Evolutionary conservation across 2,329 filamentous ascomycete genomes (phyloP).

Genomic region (Penicillium brevicompactum): DNA sequence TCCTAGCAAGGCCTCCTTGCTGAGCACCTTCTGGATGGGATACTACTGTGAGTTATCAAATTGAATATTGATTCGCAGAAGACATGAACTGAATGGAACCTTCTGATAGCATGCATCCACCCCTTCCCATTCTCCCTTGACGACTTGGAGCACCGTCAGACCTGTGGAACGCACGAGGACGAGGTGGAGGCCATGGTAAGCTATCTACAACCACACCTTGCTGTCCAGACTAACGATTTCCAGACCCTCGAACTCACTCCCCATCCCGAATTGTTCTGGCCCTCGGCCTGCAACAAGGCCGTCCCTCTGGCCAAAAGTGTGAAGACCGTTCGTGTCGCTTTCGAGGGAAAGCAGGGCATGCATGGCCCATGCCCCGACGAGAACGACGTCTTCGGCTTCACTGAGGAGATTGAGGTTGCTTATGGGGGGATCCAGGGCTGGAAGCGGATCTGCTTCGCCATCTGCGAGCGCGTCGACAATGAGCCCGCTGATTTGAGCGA

Average conservation of each 20-base stretch:
- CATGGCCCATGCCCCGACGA: constrained; percentile 9
- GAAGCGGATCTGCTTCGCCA: constrained; percentile 40
- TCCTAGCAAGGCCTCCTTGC: constrained; percentile 1
- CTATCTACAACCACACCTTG: not conserved
- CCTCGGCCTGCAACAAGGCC: constrained; percentile 23
- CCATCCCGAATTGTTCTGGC: constrained; percentile 29
- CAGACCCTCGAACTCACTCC: constrained; percentile 28
- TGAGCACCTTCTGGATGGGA: constrained; percentile 34
- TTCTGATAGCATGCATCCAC: constrained; percentile 38
- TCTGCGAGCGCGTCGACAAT: constrained; percentile 24
- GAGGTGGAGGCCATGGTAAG: constrained; percentile 30
- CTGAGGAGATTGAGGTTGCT: constrained; percentile 29
- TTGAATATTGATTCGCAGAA: not conserved
- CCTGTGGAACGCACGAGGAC: constrained; percentile 29
- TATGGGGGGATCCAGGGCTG: constrained; percentile 39
- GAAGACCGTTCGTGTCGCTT: constrained; percentile 19
- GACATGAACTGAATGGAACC: constrained; percentile 2
- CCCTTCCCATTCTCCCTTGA: constrained; percentile 29
- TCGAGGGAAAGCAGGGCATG: constrained; percentile 28
- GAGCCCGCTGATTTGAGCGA: constrained; percentile 12
- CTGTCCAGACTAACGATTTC: constrained; percentile 2
- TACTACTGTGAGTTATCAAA: constrained; percentile 33
- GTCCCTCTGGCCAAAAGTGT: constrained; percentile 16
- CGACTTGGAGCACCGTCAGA: constrained; percentile 34
- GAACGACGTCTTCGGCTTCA: constrained; percentile 37